Percentiles rank a stretch among this genome's conserved stretches.
Evolutionary conservation across 1,139 yeast genomes (phyloP).

Genomic region (Diutina mesorugosa): DNA sequence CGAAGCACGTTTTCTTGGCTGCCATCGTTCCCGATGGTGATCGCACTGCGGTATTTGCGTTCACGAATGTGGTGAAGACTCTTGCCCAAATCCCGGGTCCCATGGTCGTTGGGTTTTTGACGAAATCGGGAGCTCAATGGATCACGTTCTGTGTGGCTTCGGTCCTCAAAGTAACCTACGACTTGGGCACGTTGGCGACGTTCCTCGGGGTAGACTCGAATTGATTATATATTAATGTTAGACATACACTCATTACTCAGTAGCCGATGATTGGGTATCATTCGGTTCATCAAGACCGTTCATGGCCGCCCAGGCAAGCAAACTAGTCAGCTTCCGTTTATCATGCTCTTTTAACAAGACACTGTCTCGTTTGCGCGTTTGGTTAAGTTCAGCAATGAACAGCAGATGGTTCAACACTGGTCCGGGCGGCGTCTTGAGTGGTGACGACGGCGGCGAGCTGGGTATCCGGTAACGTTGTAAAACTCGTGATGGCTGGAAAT

Average conservation of each 20-base stretch:
- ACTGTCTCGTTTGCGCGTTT: background rate
- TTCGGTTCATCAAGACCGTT: background rate
- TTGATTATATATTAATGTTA: slow-evolving; percentile 3
- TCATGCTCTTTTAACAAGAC: background rate
- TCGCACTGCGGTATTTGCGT: slow-evolving; percentile 26
- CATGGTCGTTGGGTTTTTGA: slow-evolving; percentile 20
- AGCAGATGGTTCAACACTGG: background rate
- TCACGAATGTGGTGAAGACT: slow-evolving; percentile 29
- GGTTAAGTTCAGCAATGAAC: background rate
- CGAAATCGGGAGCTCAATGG: slow-evolving; percentile 23
- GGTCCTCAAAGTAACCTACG: slow-evolving; percentile 23
- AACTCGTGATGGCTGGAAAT: background rate
- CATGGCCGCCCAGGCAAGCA: background rate
- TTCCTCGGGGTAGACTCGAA: slow-evolving; percentile 13
- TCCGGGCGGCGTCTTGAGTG: background rate
- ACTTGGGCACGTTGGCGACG: slow-evolving; percentile 23
- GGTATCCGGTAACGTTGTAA: background rate
- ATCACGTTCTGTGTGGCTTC: slow-evolving; percentile 27
- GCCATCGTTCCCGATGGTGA: slow-evolving; percentile 22
- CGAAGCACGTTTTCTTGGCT: slow-evolving; percentile 30
- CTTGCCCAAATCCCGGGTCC: slow-evolving; percentile 28
- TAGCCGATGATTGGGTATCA: background rate
- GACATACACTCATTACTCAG: slow-evolving; percentile 10
- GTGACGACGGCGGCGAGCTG: background rate
- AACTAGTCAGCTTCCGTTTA: background rate